Evolutionary conservation across 768 basidiomycete genomes (phyloP), one percentile per base, ranked within the genome.

Genomic region (Amanita pallidorosea): DNA sequence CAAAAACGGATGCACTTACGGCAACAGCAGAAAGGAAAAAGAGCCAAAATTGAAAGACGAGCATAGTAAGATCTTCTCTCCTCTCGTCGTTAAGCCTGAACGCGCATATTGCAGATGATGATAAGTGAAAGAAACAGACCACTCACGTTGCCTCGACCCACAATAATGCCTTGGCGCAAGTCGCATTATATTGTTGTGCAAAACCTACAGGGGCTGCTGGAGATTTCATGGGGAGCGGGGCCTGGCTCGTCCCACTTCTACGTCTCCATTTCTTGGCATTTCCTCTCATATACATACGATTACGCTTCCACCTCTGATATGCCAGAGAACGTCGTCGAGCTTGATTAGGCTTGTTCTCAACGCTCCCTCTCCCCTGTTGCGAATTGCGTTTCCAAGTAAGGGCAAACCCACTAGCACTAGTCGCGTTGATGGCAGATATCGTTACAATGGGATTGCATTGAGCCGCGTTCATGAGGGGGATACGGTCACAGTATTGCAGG

Each of bases 71-170:
- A 52, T 79, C 75, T 58, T 79, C 77, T 15, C 74, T 70, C 53
- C 65, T 67, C 49, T 63, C 65, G 53, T 73, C 67, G 23, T 64
- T 56, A 5, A 73, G 54, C 3, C 73, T 74, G 37, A 33, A 23
- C 23, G 17, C 17, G 6, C 13, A 54, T 25, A 45, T 35, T 36
- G 37, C n/a, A 23, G 8, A 35, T 36, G 1, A 23, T 9, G 12
- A 4, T 6, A 41, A 33, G 29, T 44, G 20, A 48, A 15, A 12
- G n/a, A 36, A 49, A 38, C 23, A 25, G 5, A 17, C 33, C 7
- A 59, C 75, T 60, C 49, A 77, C 77, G 67, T 62, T 45, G 70
- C 70, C 36, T 69, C 62, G 13, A 77, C 58, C 74, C 75, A 79
- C 20, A 63, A 61, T 55, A 78, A 57, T 22, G 73, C 70, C 38